phyloP scores from a whole-genome alignment of 2,329 filamentous ascomycete species.

The Aureobasidium vineae region DNA sequence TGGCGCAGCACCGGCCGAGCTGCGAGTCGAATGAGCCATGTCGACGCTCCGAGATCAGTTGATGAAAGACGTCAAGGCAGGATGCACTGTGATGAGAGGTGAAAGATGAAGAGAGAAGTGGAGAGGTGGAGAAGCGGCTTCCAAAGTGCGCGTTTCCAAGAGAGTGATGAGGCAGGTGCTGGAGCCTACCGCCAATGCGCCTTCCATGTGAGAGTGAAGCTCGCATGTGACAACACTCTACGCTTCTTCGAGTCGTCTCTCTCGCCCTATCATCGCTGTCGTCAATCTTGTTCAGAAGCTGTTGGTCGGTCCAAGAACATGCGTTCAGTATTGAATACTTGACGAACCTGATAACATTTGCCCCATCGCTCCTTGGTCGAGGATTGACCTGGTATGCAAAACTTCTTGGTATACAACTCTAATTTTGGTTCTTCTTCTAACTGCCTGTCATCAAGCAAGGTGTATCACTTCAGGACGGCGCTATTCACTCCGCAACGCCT shows the following conservation, averaged over 20 bases:
- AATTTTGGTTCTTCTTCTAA: neutral
- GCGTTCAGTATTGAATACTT: no score
- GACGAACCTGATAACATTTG: no score
- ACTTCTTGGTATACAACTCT: conserved; percentile 5
- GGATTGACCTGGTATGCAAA: conserved; percentile 5
- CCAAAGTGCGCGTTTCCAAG: neutral
- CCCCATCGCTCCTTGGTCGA: neutral
- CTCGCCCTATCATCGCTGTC: no score
- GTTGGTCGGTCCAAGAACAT: no score
- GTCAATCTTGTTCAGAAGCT: no score
- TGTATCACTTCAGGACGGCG: neutral
- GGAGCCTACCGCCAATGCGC: neutral
- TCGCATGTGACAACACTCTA: no score
- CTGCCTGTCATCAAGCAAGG: neutral
- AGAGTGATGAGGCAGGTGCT: neutral
- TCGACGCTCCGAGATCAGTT: no score
- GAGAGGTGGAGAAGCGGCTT: neutral
- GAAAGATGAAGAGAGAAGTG: no score
- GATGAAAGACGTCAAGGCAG: no score
- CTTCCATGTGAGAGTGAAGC: neutral
- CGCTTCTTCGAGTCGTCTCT: no score
- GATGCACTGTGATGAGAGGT: no score
- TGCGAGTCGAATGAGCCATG: conserved; percentile 1
- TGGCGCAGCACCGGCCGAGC: neutral
- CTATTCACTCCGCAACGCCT: conserved; percentile 12